Conservation (phyloP, 2,329 filamentous ascomycete genomes). For the Colletotrichum scovillei region DNA sequence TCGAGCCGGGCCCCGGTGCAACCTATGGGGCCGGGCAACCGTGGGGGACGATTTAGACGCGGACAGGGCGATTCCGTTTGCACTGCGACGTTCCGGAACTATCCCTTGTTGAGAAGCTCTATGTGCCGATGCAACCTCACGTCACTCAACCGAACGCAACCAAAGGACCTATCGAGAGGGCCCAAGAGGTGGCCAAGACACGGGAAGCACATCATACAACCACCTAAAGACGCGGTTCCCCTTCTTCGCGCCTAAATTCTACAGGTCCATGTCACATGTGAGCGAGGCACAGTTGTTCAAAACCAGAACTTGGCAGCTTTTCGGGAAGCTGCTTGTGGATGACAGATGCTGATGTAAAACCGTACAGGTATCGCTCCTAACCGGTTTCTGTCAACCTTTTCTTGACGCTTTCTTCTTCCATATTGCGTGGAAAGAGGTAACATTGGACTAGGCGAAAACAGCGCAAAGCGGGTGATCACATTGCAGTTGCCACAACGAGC, state of each 20-base stretch:
- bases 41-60: constrained; percentile 21
- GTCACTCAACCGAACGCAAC: constrained; percentile 12
- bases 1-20: background rate
- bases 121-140: constrained; percentile 28
- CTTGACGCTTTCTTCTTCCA: background rate
- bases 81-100: constrained; percentile 4
- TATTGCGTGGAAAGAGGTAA: background rate
- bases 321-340: background rate
- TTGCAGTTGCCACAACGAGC: constrained; percentile 24
- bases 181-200: background rate
- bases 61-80: constrained; percentile 30
- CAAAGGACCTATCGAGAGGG: background rate
- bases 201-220: constrained; percentile 15
- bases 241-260: constrained; percentile 21
- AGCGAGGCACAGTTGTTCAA: background rate
- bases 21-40: constrained; percentile 8
- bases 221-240: background rate
- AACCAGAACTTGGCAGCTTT: background rate
- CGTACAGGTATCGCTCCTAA: background rate
- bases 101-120: background rate
- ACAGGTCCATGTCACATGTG: constrained; percentile 1
- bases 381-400: background rate
- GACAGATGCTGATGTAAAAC: constrained; percentile 35
- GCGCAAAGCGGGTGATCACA: background rate
- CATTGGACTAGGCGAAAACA: background rate